A percentile compares a stretch with the other conserved stretches of the same genome.
phyloP scores from a whole-genome alignment of 1,284 basidiomycete species.

The Taiwanofungus camphoratus region DNA sequence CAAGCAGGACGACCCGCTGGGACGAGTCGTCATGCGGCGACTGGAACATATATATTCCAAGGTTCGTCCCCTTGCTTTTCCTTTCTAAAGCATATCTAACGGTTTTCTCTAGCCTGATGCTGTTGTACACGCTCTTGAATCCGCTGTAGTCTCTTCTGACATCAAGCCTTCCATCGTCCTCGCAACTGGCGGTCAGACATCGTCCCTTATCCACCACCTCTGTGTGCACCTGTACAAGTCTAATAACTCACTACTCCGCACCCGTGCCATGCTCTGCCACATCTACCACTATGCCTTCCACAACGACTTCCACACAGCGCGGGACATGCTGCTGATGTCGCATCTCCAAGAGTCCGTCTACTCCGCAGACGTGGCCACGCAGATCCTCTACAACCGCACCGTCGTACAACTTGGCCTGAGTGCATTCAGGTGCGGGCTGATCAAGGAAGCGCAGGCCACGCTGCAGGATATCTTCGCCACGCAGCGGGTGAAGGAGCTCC shows the following conservation, averaged over 20 bases:
- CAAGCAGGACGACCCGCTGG: constrained; percentile 71
- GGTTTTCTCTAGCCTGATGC: constrained; percentile 69
- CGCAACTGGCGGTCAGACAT: constrained; percentile 49
- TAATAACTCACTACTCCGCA: constrained; percentile 85
- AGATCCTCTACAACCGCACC: constrained; percentile 97
- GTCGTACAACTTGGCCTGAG: constrained; percentile 96
- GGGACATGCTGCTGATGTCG: constrained; percentile 98
- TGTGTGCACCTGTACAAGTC: constrained; percentile 94
- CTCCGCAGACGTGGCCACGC: constrained; percentile 93
- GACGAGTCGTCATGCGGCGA: constrained; percentile 89
- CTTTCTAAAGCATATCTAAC: constrained; percentile 8
- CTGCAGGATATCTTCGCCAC: constrained; percentile 96
- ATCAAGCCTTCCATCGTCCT: constrained; percentile 58
- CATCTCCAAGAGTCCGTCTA: constrained; percentile 96
- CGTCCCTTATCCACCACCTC: constrained; percentile 80
- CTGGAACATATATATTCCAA: constrained; percentile 99
- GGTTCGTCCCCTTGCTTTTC: constrained; percentile 38
- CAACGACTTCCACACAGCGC: constrained; percentile 94
- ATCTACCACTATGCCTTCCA: constrained; percentile 97
- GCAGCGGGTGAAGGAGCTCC: constrained; percentile 92
- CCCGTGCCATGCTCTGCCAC: constrained; percentile 95
- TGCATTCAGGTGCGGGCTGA: constrained; percentile 93
- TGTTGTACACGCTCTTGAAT: constrained; percentile 89
- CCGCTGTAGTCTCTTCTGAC: constrained; percentile 50
- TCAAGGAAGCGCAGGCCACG: constrained; percentile 90